Conservation (phyloP, 2,329 filamentous ascomycete genomes). For the Pseudogymnoascus sp. region DNA sequence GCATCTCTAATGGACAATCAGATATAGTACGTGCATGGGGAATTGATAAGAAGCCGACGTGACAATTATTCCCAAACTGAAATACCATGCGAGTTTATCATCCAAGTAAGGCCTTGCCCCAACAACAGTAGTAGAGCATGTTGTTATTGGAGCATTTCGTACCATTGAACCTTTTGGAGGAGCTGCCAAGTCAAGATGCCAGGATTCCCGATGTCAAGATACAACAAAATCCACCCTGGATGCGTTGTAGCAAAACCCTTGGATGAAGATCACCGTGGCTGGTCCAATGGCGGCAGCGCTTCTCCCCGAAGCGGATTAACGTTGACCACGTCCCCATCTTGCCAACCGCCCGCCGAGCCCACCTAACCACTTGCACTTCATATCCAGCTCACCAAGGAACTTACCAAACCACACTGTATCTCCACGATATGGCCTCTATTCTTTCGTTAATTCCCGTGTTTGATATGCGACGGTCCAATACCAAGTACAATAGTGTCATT, state of each 20-base stretch:
- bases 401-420: not conserved
- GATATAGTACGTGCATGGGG: not conserved
- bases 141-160: not conserved
- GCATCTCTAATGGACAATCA: not conserved
- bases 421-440: not conserved
- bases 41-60: not conserved
- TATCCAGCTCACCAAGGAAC: constrained; percentile 3
- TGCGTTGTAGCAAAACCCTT: not conserved
- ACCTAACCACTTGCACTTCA: not conserved
- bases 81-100: not conserved
- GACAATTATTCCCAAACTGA: not conserved
- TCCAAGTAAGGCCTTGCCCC: not conserved
- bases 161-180: not conserved
- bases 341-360: not conserved
- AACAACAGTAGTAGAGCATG: not conserved
- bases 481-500: constrained; percentile 7
- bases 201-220: not conserved
- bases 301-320: constrained; percentile 4
- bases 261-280: not conserved
- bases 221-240: not conserved
- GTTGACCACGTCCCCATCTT: not conserved
- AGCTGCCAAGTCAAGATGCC: not conserved
- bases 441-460: not conserved
- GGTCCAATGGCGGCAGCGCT: not conserved
- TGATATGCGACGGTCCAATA: not conserved